These are phyloP conservation scores for Penicillium olsonii DNA, from an alignment of 2,329 filamentous ascomycete genomes.

Conservation along the genomic window DNA sequence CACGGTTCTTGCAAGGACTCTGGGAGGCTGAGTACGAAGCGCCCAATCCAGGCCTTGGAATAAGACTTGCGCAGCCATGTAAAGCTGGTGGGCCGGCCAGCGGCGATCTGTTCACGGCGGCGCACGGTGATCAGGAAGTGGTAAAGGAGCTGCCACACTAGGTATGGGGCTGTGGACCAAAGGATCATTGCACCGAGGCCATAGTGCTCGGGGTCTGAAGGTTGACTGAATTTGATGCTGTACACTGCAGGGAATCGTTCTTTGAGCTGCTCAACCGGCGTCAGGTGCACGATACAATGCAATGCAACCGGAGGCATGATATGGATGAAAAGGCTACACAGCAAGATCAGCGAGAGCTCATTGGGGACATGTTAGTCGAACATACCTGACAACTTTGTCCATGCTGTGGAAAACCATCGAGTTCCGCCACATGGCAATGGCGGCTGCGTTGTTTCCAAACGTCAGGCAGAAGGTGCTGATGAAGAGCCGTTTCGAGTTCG, in stretches of 20 bases:
- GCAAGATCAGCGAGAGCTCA: conserved; percentile 2
- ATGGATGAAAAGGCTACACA: conserved; percentile 83
- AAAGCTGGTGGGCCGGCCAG: conserved; percentile 92
- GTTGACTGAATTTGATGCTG: conserved; percentile 68
- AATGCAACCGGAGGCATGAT: conserved; percentile 97
- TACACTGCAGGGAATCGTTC: conserved; percentile 81
- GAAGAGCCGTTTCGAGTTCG: conserved; percentile 84
- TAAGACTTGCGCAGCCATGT: conserved; percentile 96
- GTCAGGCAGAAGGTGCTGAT: conserved; percentile 90
- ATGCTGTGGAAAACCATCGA: conserved; percentile 97
- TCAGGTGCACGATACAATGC: conserved; percentile 86
- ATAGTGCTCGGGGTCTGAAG: conserved; percentile 78
- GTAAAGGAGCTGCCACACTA: conserved; percentile 88
- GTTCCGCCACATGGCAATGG: conserved; percentile 99
- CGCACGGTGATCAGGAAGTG: conserved; percentile 95
- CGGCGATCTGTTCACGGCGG: conserved; percentile 92
- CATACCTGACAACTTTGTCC: conserved; percentile 88
- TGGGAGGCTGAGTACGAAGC: conserved; percentile 77
- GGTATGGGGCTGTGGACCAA: conserved; percentile 92
- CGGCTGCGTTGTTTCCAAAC: conserved; percentile 94
- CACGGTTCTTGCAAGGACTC: conserved; percentile 75
- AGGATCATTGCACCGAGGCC: conserved; percentile 80
- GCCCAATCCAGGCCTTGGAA: conserved; percentile 84
- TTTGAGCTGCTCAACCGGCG: conserved; percentile 65
- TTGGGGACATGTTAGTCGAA: background rate